Percentiles rank a stretch among this genome's conserved stretches.
These are phyloP conservation scores for Decorospora gaudefroyi DNA, from an alignment of 2,329 filamentous ascomycete species.

Conservation along the genomic window DNA sequence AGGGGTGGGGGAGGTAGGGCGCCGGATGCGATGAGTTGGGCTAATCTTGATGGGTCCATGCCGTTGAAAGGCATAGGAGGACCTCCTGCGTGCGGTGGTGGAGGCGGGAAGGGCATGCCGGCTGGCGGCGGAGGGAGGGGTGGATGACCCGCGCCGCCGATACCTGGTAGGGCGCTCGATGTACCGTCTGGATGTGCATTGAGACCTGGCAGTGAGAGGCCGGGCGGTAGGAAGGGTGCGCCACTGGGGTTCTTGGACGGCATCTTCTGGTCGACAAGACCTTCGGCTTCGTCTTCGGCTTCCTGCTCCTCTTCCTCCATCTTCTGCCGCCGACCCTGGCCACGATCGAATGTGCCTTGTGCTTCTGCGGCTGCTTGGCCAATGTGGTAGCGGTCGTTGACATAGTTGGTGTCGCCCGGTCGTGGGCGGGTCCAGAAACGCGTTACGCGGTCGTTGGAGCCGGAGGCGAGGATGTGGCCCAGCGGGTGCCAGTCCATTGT, in stretches of 20 bases:
- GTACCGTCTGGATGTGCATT: conserved; percentile 49
- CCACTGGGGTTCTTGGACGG: conserved; percentile 60
- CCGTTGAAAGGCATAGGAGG: conserved; percentile 28
- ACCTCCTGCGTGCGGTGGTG: conserved; percentile 11
- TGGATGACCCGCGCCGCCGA: conserved; percentile 49
- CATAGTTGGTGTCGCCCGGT: conserved; percentile 81
- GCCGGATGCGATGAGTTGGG: conserved; percentile 42
- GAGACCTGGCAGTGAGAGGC: conserved; percentile 48
- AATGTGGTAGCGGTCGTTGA: conserved; percentile 93
- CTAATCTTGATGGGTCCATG: conserved; percentile 42
- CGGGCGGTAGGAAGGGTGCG: conserved; percentile 65
- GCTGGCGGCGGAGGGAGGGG: conserved; percentile 37
- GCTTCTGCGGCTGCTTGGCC: conserved; percentile 91
- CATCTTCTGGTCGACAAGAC: conserved; percentile 88
- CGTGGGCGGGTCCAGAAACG: conserved; percentile 93
- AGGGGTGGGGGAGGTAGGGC: conserved; percentile 46
- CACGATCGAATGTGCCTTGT: conserved; percentile 89
- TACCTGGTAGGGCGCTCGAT: conserved; percentile 54
- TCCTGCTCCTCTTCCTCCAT: conserved; percentile 95
- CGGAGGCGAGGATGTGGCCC: conserved; percentile 91
- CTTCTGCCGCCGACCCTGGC: conserved; percentile 74
- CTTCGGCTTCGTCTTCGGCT: conserved; percentile 89
- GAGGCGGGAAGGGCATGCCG: conserved; percentile 29
- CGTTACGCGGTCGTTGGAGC: conserved; percentile 94
- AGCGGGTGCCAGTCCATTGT: conserved; percentile 97